phyloP scores from a whole-genome alignment of 2,329 filamentous ascomycete genomes.

The Byssochlamys sp. region DNA sequence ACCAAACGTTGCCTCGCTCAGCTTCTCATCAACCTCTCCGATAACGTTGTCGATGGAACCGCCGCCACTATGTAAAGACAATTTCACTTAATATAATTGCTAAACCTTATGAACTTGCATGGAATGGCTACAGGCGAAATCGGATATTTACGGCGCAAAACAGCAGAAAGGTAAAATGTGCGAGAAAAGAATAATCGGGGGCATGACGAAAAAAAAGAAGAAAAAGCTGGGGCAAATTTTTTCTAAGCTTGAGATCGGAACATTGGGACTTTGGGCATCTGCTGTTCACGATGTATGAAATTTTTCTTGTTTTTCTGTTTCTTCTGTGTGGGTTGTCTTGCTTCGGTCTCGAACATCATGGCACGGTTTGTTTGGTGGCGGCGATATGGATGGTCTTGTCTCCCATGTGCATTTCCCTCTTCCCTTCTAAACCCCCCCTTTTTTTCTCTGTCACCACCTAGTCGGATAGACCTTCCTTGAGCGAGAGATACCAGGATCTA shows the following conservation, averaged over 20 bases:
- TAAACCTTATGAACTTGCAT: constrained; percentile 33
- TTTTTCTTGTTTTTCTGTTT: constrained; percentile 5
- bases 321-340: constrained; percentile 6
- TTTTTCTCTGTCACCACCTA: constrained; percentile 19
- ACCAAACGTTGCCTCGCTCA: constrained; percentile 97
- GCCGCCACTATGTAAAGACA: constrained; percentile 29
- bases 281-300: constrained; percentile 10
- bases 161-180: constrained; percentile 4
- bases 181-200: constrained; percentile 5
- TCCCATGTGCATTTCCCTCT: constrained; percentile 21
- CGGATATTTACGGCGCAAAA: constrained; percentile 30
- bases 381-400: constrained; percentile 27
- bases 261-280: constrained; percentile 5
- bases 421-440: constrained; percentile 8
- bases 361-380: constrained; percentile 22
- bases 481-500: constrained; percentile 35
- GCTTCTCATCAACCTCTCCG: constrained; percentile 88
- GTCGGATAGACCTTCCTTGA: constrained; percentile 29
- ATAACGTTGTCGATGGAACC: constrained; percentile 59
- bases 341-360: constrained; percentile 17
- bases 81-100: constrained; percentile 19
- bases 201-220: constrained; percentile 1
- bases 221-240: constrained; percentile 3
- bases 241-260: constrained; percentile 2
- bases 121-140: constrained; percentile 32